Evolutionary conservation across 768 basidiomycete genomes (phyloP).

Genomic region (Tremella yokohamensis): DNA sequence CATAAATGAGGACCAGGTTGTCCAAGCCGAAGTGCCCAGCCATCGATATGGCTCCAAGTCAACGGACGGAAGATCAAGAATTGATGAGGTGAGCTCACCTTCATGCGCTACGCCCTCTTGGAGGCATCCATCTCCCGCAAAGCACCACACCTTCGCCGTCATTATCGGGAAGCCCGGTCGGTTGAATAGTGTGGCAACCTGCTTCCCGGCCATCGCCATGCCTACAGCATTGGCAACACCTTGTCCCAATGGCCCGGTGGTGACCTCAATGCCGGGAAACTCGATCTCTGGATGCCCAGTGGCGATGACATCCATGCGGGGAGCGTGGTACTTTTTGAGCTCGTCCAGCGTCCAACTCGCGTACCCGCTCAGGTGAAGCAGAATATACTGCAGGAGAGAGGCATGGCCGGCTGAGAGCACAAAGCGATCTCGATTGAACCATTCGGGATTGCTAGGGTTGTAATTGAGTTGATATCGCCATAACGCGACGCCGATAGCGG

Average conservation of each 20-base stretch:
- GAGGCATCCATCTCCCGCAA: slow-evolving; percentile 46
- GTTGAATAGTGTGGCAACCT: slow-evolving; percentile 42
- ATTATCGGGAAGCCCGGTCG: slow-evolving; percentile 25
- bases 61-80: not conserved
- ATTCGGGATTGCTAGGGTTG: slow-evolving; percentile 49
- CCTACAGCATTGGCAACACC: slow-evolving; percentile 47
- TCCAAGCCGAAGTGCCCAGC: slow-evolving; percentile 45
- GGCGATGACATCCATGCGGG: slow-evolving; percentile 33
- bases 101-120: slow-evolving; percentile 48
- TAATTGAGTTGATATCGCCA: slow-evolving; percentile 43
- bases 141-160: slow-evolving; percentile 42
- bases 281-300: slow-evolving; percentile 49
- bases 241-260: slow-evolving; percentile 47
- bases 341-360: slow-evolving; percentile 44
- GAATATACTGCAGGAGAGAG: slow-evolving; percentile 45
- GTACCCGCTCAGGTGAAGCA: slow-evolving; percentile 46
- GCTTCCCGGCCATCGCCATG: slow-evolving; percentile 41
- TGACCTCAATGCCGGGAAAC: slow-evolving; percentile 35
- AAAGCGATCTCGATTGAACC: slow-evolving; percentile 48
- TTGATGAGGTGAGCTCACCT: slow-evolving; percentile 18
- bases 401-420: slow-evolving; percentile 47
- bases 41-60: slow-evolving; percentile 33
- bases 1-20: slow-evolving; percentile 45
- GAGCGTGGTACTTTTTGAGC: slow-evolving; percentile 44
- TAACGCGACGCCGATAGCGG: slow-evolving; percentile 44